Base-by-base conservation (phyloP, 495 filamentous ascomycete species). In the Tuber umbilicatum region DNA sequence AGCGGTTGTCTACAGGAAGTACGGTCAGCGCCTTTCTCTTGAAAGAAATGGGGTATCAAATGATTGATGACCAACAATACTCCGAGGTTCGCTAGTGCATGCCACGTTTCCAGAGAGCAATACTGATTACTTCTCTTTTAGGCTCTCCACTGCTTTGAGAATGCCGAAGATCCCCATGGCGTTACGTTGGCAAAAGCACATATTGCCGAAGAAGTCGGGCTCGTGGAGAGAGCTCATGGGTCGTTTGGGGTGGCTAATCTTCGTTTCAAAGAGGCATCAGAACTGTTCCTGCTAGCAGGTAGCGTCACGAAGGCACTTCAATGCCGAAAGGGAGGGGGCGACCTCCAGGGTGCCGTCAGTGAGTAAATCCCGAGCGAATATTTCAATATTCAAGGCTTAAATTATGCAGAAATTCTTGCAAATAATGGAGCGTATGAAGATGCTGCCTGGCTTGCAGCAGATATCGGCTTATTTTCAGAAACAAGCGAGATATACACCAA, bases 101-200 rank as follows among this genome's bases (percentile, higher is more conserved):
- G 10, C 21, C 9, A 38, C 2, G 1, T 39, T 3, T 41, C 45
- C 5, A 50, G 39, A 47, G 10, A 3, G 38, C 27, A 31, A 27
- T 55, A 74, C 23, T 69, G 3, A 42, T n/a, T 1, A 16, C 39
- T 27, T 41, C 9, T 2, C 21, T 43, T 7, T n/a, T 50, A 80
- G 76, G 79, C 77, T 16, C 74, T 73, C 16, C 70, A 76, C 45
- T 79, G 77, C 70, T 80, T 80, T 35, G 39, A 39, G 31, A 70
- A 64, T 23, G 79, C 72, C 14, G 74, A 76, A 9, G 74, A 79
- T 43, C 17, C 9, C 9, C 35, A 40, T 23, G 74, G 74, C 17
- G 42, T 47, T 37, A 41, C 74, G 19, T n/a, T 79, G 27, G 45
- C 77, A 0, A 72, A 64, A 3, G 79, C 77, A 9, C 73, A 74